Base-by-base conservation (phyloP, 2,329 filamentous ascomycete species). In the Chalaropsis thielavioides region DNA sequence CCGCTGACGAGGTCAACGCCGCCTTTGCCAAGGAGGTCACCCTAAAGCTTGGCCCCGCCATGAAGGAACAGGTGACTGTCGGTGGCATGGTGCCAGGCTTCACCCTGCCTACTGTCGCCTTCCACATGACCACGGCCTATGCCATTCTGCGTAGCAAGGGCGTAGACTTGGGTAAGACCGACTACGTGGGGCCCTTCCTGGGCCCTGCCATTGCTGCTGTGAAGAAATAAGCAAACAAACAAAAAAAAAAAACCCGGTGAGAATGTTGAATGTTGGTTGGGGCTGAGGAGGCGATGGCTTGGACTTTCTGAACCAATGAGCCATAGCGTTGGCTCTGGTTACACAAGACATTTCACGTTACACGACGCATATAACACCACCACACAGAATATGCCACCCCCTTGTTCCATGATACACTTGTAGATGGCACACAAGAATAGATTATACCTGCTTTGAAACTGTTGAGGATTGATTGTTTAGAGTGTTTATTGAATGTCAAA, bases 91-190 rank as follows among this genome's bases (percentile, higher is more conserved):
- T 68, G 65, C 68, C 69, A 60, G 71, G 73, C 0, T 84, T 77
- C 70, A 76, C 73, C 2, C 66, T 84, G 46, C 82, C 83, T 13
- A 85, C 86, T 70, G 77, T 85, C 69, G 83, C 77, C 72, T 87
- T 87, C 71, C 84, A 87, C 69, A 67, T 81, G 3, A 77, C 74
- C 27, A 83, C 77, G 5, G 78, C 80, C 6, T 86, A 87, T 71
- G 75, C 71, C 1, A 80, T 87, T 61, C 70, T 86, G 69, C 74
- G 84, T 61, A 75, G 74, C 59, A 77, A 80, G 71, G 83, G 83
- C 0, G 80, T 85, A 15, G 77, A 77, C 0, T 24, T 87, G 38
- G 83, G 83, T 11, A 86, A 86, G 76, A 44, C 68, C 22, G 81
- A 85, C 69, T 85, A 76, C 70, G 15, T 66, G n/a, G 35, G 2